Conservation (phyloP, 768 basidiomycete genomes). For the Rubroboletus pulcherrimus region DNA sequence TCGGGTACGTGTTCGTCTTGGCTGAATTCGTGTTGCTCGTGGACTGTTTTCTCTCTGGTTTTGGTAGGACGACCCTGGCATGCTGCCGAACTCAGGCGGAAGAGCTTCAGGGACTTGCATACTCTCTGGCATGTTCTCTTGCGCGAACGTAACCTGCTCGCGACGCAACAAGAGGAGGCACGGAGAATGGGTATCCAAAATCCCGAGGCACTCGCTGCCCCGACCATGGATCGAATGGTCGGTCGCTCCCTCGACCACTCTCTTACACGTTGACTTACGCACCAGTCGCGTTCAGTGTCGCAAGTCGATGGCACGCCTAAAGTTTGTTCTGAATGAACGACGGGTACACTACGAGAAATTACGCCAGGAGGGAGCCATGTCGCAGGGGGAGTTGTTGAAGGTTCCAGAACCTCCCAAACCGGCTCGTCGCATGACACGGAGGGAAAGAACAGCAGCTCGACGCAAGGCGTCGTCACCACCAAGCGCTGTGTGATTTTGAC, state of each 20-base stretch:
- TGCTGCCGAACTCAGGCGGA: constrained; percentile 80
- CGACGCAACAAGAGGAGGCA: constrained; percentile 80
- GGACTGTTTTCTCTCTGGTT: constrained; percentile 4
- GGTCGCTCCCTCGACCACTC: constrained; percentile 10
- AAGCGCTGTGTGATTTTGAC: constrained; percentile 5
- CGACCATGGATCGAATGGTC: constrained; percentile 43
- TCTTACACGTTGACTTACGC: constrained; percentile 4
- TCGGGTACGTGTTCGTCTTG: constrained; percentile 32
- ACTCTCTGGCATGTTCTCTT: constrained; percentile 90
- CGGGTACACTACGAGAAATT: constrained; percentile 68
- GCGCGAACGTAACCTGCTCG: constrained; percentile 85
- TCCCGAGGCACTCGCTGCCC: constrained; percentile 25
- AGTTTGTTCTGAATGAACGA: constrained; percentile 87
- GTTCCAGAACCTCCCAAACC: constrained; percentile 12
- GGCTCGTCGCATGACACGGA: constrained; percentile 19
- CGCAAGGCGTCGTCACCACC: constrained; percentile 8
- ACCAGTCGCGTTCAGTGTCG: constrained; percentile 55
- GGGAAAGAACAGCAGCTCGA: constrained; percentile 16
- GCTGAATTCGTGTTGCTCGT: background rate
- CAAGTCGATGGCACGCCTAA: constrained; percentile 96
- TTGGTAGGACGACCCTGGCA: constrained; percentile 82
- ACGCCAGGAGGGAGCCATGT: constrained; percentile 14
- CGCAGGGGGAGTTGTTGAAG: constrained; percentile 16
- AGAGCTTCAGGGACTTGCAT: constrained; percentile 91
- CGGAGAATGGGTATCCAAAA: constrained; percentile 52